Evolutionary conservation across 129 eudicot species (phyloP).

Genomic region (Lonicera japonica): DNA sequence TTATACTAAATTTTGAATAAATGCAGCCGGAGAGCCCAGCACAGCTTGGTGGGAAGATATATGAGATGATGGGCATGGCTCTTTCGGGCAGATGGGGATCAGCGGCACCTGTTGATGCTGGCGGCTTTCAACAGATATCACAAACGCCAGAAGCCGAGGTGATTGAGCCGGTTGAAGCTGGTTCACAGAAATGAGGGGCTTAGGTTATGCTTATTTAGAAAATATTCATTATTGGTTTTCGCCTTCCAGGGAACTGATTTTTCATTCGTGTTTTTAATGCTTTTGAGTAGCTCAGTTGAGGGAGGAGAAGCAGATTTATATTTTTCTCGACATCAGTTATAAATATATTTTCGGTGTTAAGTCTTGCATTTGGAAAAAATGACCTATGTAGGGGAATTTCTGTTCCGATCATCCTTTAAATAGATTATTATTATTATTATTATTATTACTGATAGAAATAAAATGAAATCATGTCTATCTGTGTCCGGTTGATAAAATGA

Average conservation of each 20-base stretch:
- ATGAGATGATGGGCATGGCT: constrained; percentile 95
- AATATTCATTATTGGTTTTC: too few species aligned
- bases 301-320: neutral
- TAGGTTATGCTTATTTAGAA: neutral
- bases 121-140: constrained; percentile 18
- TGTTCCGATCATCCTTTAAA: too few species aligned
- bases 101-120: neutral
- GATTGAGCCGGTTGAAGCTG: constrained; percentile 55
- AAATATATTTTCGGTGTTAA: neutral
- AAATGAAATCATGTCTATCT: too few species aligned
- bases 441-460: too few species aligned
- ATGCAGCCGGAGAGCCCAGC: constrained; percentile 96
- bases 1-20: neutral
- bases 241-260: neutral
- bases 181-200: constrained; percentile 54
- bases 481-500: too few species aligned
- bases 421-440: too few species aligned
- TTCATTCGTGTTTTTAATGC: neutral
- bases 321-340: neutral
- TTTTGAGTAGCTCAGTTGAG: neutral
- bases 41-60: constrained; percentile 83
- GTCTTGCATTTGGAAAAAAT: neutral
- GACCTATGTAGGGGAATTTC: neutral
- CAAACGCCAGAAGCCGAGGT: constrained; percentile 37
- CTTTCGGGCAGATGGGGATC: constrained; percentile 77